Evolutionary conservation across 805 yeast species (phyloP), one percentile per base, ranked within the genome.

Genomic region (Ogataea trehalophila): DNA sequence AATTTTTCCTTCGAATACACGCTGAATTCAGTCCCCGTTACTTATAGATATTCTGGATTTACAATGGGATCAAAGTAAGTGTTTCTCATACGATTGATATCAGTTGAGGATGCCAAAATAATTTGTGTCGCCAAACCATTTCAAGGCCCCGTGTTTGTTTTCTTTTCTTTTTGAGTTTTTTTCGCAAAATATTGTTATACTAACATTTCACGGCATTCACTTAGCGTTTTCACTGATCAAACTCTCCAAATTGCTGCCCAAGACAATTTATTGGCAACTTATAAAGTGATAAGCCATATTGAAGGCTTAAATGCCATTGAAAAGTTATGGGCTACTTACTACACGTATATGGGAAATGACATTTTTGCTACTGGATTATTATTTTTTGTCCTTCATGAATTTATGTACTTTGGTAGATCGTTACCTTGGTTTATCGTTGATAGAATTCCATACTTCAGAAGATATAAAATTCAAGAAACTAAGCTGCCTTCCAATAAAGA

Each of bases 351-450:
- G 77, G 77, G 81, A 57, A 92, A 92, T 67, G 99, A 92, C 68
- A 75, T 86, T 33, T 75, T 92, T 52, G 97, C 98, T 44, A 92
- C 98, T 1, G 99, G 98, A 5, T 66, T 90, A 41, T 69, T 92
- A 66, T 83, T 90, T 62, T 88, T 92, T 66, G 60, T 76, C 37
- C 72, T 88, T 47, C 99, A 92, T 68, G 99, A 92, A 70, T 54
- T 86, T 44, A 79, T 87, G 78, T 92, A 92, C 71, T 92, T 94
- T 65, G 94, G 92, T 45, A 81, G 98, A 65, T 85, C 91, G 62
- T 61, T 92, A 54, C 98, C 98, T 18, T 92, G 97, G 97, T 79
- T 80, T 66, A 77, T 92, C 54, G 79, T 92, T 56, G 98, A 91
- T 67, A 75, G 78, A 59, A 80, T 90, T 50, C 95, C 96, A 37